phyloP scores from a whole-genome alignment of 371 early-diverging fungal species.

The Mortierella sp. region DNA sequence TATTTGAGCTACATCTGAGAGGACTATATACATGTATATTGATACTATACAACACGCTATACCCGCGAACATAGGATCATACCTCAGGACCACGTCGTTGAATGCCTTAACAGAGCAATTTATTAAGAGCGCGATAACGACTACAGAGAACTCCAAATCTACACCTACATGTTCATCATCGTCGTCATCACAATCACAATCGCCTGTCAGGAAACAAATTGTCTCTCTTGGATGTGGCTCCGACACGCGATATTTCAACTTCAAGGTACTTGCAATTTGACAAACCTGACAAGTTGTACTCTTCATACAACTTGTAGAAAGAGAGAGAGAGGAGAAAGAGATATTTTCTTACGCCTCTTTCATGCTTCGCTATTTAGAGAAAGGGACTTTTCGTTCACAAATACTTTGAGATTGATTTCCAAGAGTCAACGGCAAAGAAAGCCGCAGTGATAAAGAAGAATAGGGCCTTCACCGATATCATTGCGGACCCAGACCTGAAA shows the following conservation, averaged over 20 bases:
- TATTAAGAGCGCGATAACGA: conserved; percentile 47
- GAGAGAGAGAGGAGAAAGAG: neutral
- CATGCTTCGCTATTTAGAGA: neutral
- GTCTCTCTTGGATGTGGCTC: conserved; percentile 92
- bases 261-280: conserved; percentile 62
- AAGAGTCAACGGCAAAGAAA: conserved; percentile 86
- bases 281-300: neutral
- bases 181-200: neutral
- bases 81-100: conserved; percentile 77
- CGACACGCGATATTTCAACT: conserved; percentile 92
- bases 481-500: conserved; percentile 63
- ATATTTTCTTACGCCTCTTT: neutral
- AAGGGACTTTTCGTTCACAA: conserved; percentile 50
- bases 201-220: conserved; percentile 73
- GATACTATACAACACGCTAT: neutral
- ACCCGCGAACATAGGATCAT: conserved; percentile 65
- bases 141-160: neutral
- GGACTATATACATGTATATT: neutral
- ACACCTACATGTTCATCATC: conserved; percentile 2
- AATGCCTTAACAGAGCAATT: conserved; percentile 77
- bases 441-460: conserved; percentile 74
- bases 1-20: too few species aligned
- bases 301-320: too few species aligned
- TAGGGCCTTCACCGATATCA: conserved; percentile 61
- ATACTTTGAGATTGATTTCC: conserved; percentile 95